A percentile compares a stretch with the other conserved stretches of the same genome.
phyloP scores from a whole-genome alignment of 352 stramenopile genomes.

The Globisporangium cederbergense region DNA sequence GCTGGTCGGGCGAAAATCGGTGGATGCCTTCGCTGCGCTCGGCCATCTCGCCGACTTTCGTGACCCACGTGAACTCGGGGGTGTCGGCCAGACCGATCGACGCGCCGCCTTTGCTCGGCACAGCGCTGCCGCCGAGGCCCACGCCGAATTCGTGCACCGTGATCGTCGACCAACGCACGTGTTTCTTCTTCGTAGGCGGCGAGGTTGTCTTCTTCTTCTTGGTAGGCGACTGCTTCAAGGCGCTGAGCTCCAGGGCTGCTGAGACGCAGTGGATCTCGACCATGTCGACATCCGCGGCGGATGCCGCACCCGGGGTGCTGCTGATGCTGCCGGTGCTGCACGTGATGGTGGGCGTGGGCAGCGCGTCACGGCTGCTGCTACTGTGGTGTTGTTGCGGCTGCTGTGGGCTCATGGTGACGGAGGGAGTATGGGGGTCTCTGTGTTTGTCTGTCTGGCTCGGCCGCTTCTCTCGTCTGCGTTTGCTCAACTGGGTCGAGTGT shows the following conservation, averaged over 20 bases:
- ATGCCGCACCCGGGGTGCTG: neutral
- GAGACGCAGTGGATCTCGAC: neutral
- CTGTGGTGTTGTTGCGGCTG: neutral
- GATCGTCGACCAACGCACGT: conserved; percentile 40
- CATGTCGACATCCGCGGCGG: neutral
- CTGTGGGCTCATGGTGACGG: neutral
- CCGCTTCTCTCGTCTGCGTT: conserved; percentile 9
- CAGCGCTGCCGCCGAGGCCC: conserved; percentile 34
- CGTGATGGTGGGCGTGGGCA: neutral
- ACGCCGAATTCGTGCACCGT: conserved; percentile 50
- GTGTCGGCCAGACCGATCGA: conserved; percentile 37
- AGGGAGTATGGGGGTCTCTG: neutral
- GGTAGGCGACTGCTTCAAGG: neutral
- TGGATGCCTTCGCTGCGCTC: conserved; percentile 42
- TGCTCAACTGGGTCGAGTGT: conserved; percentile 11
- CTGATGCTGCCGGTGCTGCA: neutral
- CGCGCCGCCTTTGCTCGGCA: conserved; percentile 35
- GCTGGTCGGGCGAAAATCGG: conserved; percentile 38
- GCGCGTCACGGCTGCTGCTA: neutral
- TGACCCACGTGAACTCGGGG: conserved; percentile 47
- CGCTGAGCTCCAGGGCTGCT: neutral
- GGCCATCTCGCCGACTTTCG: conserved; percentile 48
- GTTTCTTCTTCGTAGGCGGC: conserved; percentile 19
- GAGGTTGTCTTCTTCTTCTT: conserved; percentile 3
- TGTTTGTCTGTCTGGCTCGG: neutral